Conservation (phyloP, 1,284 basidiomycete genomes). For the Tilletiaria anomala region DNA sequence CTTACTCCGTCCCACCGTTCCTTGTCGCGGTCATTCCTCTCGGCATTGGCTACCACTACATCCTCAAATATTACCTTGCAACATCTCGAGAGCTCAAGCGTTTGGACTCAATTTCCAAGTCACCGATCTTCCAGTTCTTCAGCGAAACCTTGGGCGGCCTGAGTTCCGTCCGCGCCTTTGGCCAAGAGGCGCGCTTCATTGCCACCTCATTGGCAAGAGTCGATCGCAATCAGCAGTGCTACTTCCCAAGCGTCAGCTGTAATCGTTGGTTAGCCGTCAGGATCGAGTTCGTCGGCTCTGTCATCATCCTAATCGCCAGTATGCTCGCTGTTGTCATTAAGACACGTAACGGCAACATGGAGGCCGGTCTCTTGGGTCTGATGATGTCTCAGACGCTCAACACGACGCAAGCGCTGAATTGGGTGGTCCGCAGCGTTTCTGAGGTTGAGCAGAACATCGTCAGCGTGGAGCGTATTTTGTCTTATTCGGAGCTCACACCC, state of each 20-base stretch:
- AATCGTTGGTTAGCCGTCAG: slow-evolving; percentile 64
- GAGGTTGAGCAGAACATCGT: slow-evolving; percentile 87
- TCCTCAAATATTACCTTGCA: slow-evolving; percentile 59
- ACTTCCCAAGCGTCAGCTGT: slow-evolving; percentile 55
- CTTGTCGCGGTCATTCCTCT: slow-evolving; percentile 45
- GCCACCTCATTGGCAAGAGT: slow-evolving; percentile 62
- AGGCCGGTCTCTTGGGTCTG: slow-evolving; percentile 81
- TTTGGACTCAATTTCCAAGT: slow-evolving; percentile 73
- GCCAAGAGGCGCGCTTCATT: slow-evolving; percentile 50
- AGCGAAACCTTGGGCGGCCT: slow-evolving; percentile 69
- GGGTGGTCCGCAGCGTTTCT: slow-evolving; percentile 74
- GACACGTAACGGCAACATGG: slow-evolving; percentile 47
- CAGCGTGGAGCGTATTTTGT: slow-evolving; percentile 49
- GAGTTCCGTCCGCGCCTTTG: slow-evolving; percentile 59
- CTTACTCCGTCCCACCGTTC: slow-evolving; percentile 59
- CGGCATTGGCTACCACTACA: slow-evolving; percentile 24
- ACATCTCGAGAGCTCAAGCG: slow-evolving; percentile 84
- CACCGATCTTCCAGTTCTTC: slow-evolving; percentile 66
- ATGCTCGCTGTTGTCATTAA: slow-evolving; percentile 53
- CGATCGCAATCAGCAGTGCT: slow-evolving; percentile 61
- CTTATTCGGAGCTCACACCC: slow-evolving; percentile 55
- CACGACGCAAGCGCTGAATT: slow-evolving; percentile 46
- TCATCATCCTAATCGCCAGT: slow-evolving; percentile 64
- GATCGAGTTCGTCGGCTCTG: slow-evolving; percentile 55
- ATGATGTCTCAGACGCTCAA: slow-evolving; percentile 66